Evolutionary conservation across 441 rosid genomes (phyloP).

Genomic region (Aleurites moluccanus): DNA sequence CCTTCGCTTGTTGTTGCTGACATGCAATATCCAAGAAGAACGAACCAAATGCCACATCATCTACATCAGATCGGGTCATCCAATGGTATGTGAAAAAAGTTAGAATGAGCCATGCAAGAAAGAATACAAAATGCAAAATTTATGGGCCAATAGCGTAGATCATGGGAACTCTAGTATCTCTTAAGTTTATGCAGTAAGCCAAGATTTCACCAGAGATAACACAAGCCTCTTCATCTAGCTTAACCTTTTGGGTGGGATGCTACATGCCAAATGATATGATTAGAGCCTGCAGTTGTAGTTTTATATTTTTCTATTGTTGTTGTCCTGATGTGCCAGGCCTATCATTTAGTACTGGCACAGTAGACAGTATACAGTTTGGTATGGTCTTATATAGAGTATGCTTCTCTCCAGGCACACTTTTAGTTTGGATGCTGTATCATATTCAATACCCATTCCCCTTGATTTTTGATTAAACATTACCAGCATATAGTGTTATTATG

Average conservation of each 20-base stretch:
- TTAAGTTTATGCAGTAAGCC: not conserved
- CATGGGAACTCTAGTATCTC: not conserved
- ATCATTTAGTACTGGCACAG: not conserved
- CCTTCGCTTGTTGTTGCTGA: conserved; percentile 86
- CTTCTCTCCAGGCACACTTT: not conserved
- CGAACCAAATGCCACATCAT: conserved; percentile 88
- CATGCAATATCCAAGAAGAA: conserved; percentile 90
- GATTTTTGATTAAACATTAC: not conserved
- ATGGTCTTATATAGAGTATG: not conserved
- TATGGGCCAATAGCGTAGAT: not conserved
- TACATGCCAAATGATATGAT: not conserved
- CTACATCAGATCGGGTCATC: conserved; percentile 41
- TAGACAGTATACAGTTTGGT: not conserved
- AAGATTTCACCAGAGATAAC: not conserved
- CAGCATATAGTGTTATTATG: not conserved
- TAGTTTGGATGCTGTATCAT: not conserved
- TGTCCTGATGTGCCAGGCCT: not conserved
- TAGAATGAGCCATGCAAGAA: not conserved
- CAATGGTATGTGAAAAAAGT: not conserved
- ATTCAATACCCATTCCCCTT: not conserved
- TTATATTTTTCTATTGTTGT: not conserved
- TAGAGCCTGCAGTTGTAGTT: not conserved
- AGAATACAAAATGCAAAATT: not conserved
- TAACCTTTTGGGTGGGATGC: not conserved
- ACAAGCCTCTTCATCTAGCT: not conserved